These are phyloP conservation scores for Venturia carpophila DNA, from an alignment of 2,329 filamentous ascomycete species.

Conservation along the genomic window DNA sequence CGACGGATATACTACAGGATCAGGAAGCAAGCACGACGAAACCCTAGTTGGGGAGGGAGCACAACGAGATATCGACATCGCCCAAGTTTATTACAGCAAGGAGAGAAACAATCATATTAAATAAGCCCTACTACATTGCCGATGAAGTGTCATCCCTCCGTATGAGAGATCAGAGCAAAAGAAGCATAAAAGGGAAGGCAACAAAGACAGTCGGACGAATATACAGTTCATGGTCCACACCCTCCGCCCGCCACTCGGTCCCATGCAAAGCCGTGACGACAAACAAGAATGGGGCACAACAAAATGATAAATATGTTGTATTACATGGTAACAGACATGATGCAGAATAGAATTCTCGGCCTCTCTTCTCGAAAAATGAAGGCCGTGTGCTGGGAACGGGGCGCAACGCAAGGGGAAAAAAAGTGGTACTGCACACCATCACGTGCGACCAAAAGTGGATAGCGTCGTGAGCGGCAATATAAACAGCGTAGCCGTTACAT, in stretches of 20 bases:
- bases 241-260: neutral
- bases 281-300: too few relatives aligned
- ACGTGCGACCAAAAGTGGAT: neutral
- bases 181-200: neutral
- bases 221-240: neutral
- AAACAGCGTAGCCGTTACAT: neutral
- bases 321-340: slow-evolving; percentile 12
- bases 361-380: neutral
- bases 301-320: slow-evolving; percentile 6
- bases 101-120: neutral
- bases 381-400: neutral
- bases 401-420: neutral
- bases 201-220: neutral
- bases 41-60: too few relatives aligned
- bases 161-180: neutral
- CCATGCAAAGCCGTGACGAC: too few relatives aligned
- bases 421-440: neutral
- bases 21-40: too few relatives aligned
- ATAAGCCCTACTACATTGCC: slow-evolving; percentile 6
- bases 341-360: neutral
- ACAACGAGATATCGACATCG: too few relatives aligned
- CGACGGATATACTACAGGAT: too few relatives aligned
- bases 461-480: neutral
- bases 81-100: neutral
- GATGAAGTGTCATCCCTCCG: neutral